Conservation (phyloP, 2,329 filamentous ascomycete genomes). For the Lasiodiplodia theobromae region DNA sequence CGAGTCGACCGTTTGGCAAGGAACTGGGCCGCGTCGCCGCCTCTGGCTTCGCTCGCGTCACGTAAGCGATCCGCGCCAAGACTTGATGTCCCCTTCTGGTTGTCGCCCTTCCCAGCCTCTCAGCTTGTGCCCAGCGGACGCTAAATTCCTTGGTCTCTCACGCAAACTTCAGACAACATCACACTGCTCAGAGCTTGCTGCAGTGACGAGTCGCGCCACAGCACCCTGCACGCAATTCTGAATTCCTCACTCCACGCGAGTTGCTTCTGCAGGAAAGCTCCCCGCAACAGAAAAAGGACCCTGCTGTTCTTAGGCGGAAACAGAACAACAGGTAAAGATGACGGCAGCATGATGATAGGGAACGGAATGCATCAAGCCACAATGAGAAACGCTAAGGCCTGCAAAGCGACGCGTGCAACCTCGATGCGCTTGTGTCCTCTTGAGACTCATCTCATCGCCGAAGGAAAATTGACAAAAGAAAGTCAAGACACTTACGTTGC, state of each 20-base stretch:
- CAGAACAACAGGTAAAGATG: constrained; percentile 16
- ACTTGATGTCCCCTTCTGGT: background rate
- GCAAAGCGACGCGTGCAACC: background rate
- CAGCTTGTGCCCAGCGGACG: background rate
- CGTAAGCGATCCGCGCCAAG: constrained; percentile 25
- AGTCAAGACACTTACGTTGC: constrained; percentile 13
- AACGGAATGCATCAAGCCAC: constrained; percentile 16
- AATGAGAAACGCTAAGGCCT: background rate
- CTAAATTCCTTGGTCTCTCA: background rate
- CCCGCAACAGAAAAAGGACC: background rate
- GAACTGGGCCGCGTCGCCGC: constrained; percentile 5
- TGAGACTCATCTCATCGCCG: background rate
- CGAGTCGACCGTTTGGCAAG: constrained; percentile 11
- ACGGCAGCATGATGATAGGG: constrained; percentile 19
- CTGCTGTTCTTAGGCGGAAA: background rate
- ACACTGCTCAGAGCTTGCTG: background rate
- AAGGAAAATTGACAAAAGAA: background rate
- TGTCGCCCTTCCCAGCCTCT: background rate
- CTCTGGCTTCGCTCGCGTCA: constrained; percentile 11
- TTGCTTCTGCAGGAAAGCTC: background rate
- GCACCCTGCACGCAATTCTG: background rate
- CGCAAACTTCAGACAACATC: background rate
- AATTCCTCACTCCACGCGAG: background rate
- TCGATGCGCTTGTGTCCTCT: constrained; percentile 2
- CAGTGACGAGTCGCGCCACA: background rate